Base-by-base conservation (phyloP, 768 basidiomycete species). In the Calocera cornea region DNA sequence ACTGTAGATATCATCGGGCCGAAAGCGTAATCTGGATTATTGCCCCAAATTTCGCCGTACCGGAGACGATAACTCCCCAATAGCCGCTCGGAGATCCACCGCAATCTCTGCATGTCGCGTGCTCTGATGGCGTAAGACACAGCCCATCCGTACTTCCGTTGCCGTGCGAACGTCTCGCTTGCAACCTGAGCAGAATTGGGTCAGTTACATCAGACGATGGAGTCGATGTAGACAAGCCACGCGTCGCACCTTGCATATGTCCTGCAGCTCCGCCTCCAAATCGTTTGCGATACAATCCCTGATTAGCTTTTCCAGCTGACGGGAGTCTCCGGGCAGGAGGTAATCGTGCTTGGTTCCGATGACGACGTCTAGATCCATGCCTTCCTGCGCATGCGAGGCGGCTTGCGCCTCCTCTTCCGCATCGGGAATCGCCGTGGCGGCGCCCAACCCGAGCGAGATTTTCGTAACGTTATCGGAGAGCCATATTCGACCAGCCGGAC, bases 111-210 rank as follows among this genome's bases (percentile, higher is more conserved):
- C 86, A 88, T 89, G 72, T 95, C 91, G 73, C 89, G 88, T 1
- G 92, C 92, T 14, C 89, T 88, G 1, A 86, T 85, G 68, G 82
- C 87, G 73, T 93, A 97, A 0, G 90, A 87, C 11, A 95, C 80
- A 0, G 94, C 92, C 8, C 90, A 78, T 1, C 90, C 92, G 72
- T 88, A 95, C 67, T 88, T 82, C 72, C 86, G 85, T 67, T 83
- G 80, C 67, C 81, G 80, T 41, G 88, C 80, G 69, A 92, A 84
- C 8, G 79, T 80, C 69, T 85, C 86, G 3, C 90, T 86, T 0
- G 88, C 90, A 68, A 88, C 84, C 90, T 93, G 36, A 5, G 36
- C 36, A 14, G 36, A 5, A 38, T 38, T 38, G 7, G 36, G 36
- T 5, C 5, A 38, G 36, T 38, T 14, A 38, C 36, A 38, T 38